These are phyloP conservation scores for Penicillium nordicum DNA, from an alignment of 2,329 filamentous ascomycete species.

Conservation along the genomic window DNA sequence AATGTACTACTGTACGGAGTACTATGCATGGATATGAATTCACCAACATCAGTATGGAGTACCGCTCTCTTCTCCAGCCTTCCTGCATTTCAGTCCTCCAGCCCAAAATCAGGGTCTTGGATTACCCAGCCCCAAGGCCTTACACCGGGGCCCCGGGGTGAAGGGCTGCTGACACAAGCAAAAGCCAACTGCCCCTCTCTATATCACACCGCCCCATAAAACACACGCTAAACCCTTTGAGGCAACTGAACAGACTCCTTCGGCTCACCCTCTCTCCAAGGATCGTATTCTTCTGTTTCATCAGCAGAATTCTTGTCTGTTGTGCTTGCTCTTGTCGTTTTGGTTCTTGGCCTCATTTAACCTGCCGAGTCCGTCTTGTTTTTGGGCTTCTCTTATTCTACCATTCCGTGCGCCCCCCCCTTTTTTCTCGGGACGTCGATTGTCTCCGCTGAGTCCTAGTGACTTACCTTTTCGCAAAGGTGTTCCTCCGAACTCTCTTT, in stretches of 20 bases:
- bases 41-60: background rate
- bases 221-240: slow-evolving; percentile 21
- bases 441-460: slow-evolving; percentile 16
- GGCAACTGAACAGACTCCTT: slow-evolving; percentile 25
- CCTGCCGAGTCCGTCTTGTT: background rate
- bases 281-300: slow-evolving; percentile 2
- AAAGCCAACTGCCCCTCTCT: slow-evolving; percentile 22
- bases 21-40: background rate
- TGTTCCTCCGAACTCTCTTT: slow-evolving; percentile 14
- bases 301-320: slow-evolving; percentile 6
- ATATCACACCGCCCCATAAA: slow-evolving; percentile 28
- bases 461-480: slow-evolving; percentile 16
- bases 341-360: background rate
- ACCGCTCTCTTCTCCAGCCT: background rate
- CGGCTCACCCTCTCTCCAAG: slow-evolving; percentile 21
- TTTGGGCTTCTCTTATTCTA: background rate
- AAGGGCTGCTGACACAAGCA: background rate
- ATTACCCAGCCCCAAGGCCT: background rate
- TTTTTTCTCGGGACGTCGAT: slow-evolving; percentile 4
- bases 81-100: background rate
- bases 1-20: background rate
- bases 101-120: background rate
- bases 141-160: too few species aligned
- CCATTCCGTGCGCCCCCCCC: slow-evolving; percentile 6
- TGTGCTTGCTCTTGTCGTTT: background rate